These are phyloP conservation scores for Mycena polygramma DNA, from an alignment of 768 basidiomycete genomes.

Conservation along the genomic window DNA sequence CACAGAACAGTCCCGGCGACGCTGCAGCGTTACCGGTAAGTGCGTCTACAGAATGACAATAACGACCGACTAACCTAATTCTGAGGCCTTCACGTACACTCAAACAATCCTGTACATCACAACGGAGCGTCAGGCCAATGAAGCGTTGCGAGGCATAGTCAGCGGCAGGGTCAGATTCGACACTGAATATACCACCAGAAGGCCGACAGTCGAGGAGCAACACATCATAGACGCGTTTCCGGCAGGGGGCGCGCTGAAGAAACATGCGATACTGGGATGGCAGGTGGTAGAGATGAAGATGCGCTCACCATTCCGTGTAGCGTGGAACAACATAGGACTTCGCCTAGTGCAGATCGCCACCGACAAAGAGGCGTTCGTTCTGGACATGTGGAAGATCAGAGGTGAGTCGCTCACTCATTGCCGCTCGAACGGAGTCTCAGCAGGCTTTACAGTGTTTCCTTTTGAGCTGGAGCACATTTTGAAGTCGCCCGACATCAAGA, in stretches of 20 bases:
- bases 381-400: conserved; percentile 6
- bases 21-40: too few species aligned
- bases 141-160: not conserved
- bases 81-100: too few species aligned
- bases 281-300: not conserved
- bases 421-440: too few species aligned
- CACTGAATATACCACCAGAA: too few species aligned
- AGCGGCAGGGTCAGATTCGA: not conserved
- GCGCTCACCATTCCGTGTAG: too few species aligned
- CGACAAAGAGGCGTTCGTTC: not conserved
- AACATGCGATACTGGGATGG: not conserved
- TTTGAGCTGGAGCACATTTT: not conserved
- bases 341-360: not conserved
- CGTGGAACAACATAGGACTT: not conserved
- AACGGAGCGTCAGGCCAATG: not conserved
- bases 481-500: not conserved
- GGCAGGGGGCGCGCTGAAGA: not conserved
- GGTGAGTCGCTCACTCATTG: not conserved
- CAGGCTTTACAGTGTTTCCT: not conserved
- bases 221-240: too few species aligned
- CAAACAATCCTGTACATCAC: not conserved
- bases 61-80: too few species aligned
- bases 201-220: too few species aligned
- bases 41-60: too few species aligned
- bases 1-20: too few species aligned